Evolutionary conservation across 257 asterid genomes (phyloP).

Genomic region (Jaltomata sinuosa): DNA sequence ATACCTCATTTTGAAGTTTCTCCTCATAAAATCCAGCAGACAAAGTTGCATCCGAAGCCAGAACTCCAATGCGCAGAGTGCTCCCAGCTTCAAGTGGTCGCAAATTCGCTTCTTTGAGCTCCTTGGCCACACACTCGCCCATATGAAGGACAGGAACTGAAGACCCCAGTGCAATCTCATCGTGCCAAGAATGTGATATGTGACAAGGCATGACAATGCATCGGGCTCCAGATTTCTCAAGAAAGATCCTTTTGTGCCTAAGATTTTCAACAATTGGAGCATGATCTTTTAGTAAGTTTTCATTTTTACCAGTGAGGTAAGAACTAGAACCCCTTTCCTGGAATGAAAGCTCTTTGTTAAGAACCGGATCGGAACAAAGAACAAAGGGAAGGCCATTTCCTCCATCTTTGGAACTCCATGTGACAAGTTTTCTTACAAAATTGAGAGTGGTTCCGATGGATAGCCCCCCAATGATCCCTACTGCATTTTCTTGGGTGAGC

Average conservation of each 20-base stretch:
- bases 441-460: constrained; percentile 18
- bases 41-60: constrained; percentile 30
- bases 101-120: constrained; percentile 51
- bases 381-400: constrained; percentile 31
- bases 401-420: constrained; percentile 18
- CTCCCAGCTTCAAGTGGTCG: constrained; percentile 73
- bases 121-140: constrained; percentile 72
- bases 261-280: constrained; percentile 33
- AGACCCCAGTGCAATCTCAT: constrained; percentile 48
- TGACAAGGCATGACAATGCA: constrained; percentile 76
- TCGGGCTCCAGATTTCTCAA: constrained; percentile 56
- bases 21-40: constrained; percentile 45
- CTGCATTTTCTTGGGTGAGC: constrained; percentile 14
- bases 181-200: constrained; percentile 53
- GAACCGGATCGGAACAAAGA: constrained; percentile 56
- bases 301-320: constrained; percentile 9
- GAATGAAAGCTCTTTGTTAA: constrained; percentile 33
- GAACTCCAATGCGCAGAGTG: constrained; percentile 47
- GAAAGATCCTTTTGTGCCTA: constrained; percentile 38
- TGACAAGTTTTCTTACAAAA: constrained; percentile 29
- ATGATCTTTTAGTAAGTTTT: constrained; percentile 2
- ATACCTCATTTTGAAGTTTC: constrained; percentile 59
- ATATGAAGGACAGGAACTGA: constrained; percentile 54
- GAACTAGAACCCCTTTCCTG: constrained; percentile 23
- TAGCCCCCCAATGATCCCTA: constrained; percentile 43